Conservation (phyloP, 768 basidiomycete genomes). For the Psilocybe subaeruginosa region DNA sequence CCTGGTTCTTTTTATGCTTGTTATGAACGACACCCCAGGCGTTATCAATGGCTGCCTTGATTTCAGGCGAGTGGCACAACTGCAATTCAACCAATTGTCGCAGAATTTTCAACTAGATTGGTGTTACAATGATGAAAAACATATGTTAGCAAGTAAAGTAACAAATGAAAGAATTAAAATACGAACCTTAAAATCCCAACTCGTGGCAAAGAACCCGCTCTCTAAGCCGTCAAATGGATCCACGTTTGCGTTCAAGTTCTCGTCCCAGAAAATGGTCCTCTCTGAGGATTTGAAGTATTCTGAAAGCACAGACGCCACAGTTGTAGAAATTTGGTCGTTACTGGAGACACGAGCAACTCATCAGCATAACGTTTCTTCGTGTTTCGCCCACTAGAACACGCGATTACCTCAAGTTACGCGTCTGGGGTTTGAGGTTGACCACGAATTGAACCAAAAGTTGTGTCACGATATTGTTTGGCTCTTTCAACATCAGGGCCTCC, state of each 20-base stretch:
- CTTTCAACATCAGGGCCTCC: slow-evolving; percentile 72
- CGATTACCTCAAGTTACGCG: slow-evolving; percentile 87
- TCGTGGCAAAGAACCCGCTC: slow-evolving; percentile 78
- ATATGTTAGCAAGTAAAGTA: slow-evolving; percentile 12
- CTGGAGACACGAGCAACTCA: slow-evolving; percentile 47
- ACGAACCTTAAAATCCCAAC: slow-evolving; percentile 83
- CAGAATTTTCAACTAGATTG: slow-evolving; percentile 72
- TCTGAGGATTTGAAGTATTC: slow-evolving; percentile 76
- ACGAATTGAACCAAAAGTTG: slow-evolving; percentile 77
- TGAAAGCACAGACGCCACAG: slow-evolving; percentile 66
- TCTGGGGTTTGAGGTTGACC: slow-evolving; percentile 80
- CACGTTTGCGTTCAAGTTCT: slow-evolving; percentile 63
- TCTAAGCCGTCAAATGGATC: slow-evolving; percentile 72
- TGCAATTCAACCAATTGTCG: slow-evolving; percentile 88
- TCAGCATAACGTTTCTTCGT: slow-evolving; percentile 28
- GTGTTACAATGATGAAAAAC: neutral
- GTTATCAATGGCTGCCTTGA: slow-evolving; percentile 77
- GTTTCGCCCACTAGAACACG: slow-evolving; percentile 30
- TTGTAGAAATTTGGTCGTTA: slow-evolving; percentile 80
- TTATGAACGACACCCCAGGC: slow-evolving; percentile 86
- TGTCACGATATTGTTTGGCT: slow-evolving; percentile 73
- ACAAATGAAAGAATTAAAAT: slow-evolving; percentile 16
- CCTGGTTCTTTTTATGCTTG: slow-evolving; percentile 83
- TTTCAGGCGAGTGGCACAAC: slow-evolving; percentile 65
- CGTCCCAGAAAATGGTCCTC: slow-evolving; percentile 83